Conservation (phyloP, 768 basidiomycete species). For the Boletus pseudopeckii region DNA sequence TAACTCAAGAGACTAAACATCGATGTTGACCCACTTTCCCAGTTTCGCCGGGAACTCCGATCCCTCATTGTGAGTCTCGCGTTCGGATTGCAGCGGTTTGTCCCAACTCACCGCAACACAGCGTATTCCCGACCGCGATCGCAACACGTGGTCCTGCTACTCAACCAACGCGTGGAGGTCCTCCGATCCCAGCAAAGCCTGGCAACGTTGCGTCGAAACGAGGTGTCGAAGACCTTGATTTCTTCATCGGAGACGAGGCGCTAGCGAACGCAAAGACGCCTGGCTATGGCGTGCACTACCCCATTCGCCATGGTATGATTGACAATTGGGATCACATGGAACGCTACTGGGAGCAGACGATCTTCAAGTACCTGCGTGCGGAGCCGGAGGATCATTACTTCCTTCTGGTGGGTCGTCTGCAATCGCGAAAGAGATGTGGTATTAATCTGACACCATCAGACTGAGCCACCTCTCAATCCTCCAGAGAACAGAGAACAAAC, state of each 20-base stretch:
- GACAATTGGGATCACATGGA: conserved; percentile 99
- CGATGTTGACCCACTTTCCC: conserved; percentile 14
- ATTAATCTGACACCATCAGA: conserved; percentile 46
- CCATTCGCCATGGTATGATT: conserved; percentile 95
- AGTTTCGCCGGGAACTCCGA: conserved; percentile 99
- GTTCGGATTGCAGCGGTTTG: neutral
- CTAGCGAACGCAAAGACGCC: conserved; percentile 93
- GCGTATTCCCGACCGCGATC: conserved; percentile 98
- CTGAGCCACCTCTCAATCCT: conserved; percentile 97
- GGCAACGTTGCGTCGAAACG: conserved; percentile 94
- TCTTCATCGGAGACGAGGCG: conserved; percentile 99
- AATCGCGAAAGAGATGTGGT: neutral
- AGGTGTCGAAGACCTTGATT: conserved; percentile 98
- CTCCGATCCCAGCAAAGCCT: conserved; percentile 79
- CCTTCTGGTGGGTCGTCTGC: conserved; percentile 66
- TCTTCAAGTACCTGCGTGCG: conserved; percentile 98
- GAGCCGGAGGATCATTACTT: conserved; percentile 99
- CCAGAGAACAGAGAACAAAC: conserved; percentile 99
- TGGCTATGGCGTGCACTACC: conserved; percentile 92
- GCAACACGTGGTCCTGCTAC: conserved; percentile 74
- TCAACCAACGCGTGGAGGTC: conserved; percentile 60
- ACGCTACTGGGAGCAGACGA: conserved; percentile 98
- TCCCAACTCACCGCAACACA: conserved; percentile 27
- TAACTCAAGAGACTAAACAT: neutral
- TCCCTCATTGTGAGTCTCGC: conserved; percentile 82